phyloP scores from a whole-genome alignment of 441 rosid species.

The Syzygium syzygioides region DNA sequence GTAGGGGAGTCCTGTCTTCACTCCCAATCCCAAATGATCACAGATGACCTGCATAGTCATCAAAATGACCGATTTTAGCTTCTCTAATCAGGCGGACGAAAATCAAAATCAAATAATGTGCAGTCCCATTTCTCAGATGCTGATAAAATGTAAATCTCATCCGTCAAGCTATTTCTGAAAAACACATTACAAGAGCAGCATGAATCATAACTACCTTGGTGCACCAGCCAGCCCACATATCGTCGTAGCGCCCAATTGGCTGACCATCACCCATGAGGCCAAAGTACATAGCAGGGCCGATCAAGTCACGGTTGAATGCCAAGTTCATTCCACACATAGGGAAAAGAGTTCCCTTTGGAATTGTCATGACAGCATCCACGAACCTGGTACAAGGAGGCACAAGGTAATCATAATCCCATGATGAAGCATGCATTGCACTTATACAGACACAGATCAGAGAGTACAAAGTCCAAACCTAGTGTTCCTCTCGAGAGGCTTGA shows the following conservation, averaged over 20 bases:
- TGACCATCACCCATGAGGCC: conserved; percentile 99
- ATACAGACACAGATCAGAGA: not conserved
- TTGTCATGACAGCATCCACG: conserved; percentile 90
- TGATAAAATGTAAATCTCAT: not conserved
- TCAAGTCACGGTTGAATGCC: conserved; percentile 79
- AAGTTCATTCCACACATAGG: conserved; percentile 99
- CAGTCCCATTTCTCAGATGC: not conserved
- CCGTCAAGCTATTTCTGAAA: not conserved
- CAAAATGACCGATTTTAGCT: not conserved
- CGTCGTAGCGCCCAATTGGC: conserved; percentile 96
- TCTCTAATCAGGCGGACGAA: not conserved
- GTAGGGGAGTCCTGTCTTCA: conserved; percentile 92
- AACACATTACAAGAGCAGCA: not conserved
- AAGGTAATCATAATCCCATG: not conserved
- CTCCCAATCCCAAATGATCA: conserved; percentile 85
- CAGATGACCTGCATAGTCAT: conserved; percentile 55
- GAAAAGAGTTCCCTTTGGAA: conserved; percentile 92
- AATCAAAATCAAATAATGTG: not conserved
- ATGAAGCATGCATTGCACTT: not conserved
- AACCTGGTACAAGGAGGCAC: conserved; percentile 27
- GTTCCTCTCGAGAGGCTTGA: conserved; percentile 90
- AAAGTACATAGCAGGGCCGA: conserved; percentile 98
- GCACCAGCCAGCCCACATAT: conserved; percentile 99
- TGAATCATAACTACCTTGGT: conserved; percentile 42
- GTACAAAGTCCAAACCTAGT: conserved; percentile 36